Base-by-base conservation (phyloP, 164 flowering plant genomes). In the Euptelea pleiosperma region DNA sequence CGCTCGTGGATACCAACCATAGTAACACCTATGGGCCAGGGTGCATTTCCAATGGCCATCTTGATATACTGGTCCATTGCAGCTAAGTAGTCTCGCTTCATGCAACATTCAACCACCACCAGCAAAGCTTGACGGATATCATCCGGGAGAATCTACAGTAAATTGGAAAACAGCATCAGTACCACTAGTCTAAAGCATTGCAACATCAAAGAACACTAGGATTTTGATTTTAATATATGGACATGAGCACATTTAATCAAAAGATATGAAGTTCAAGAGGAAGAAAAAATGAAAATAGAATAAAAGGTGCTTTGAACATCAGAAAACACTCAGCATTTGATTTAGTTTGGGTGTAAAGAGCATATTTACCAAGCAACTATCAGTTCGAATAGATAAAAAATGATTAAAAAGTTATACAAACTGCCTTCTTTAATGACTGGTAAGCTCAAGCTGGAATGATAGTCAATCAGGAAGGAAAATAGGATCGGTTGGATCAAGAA, bases 1-100 rank as follows among this genome's bases (percentile, higher is more conserved):
- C 99, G 94, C 71, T 94, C 99, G 25, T 94, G 99, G 68, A 94
- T 94, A 68, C 97, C 99, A 79, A 94, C 99, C 99, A 94, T 94
- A 75, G 99, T 94, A 18, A 94, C 99, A 74, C 99, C 99, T 72
- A 94, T 94, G 40, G 99, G 99, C 99, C 99, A 94, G 1, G 99
- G 99, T 14, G 99, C 99, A 75, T 94, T 94, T 29, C 99, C 97
- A 36, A 94, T 94, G 41, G 99, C 97, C 73, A 94, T 14, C 71
- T 77, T 94, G 57, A 94, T 94, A 54, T 94, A 94, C 39, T 91
- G 95, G 67, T 89, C 96, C 87, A 87, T 89, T 52, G 95, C 99
- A 40, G 99, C 96, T 34, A 85, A 77, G 70, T 94, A 94, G 64
- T 94, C 95, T 52, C 97, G 77, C 74, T 76, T 72, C 83, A 76